These are phyloP conservation scores for Aspergillus quadrilineatus DNA, from an alignment of 2,329 filamentous ascomycete species.

Conservation along the genomic window DNA sequence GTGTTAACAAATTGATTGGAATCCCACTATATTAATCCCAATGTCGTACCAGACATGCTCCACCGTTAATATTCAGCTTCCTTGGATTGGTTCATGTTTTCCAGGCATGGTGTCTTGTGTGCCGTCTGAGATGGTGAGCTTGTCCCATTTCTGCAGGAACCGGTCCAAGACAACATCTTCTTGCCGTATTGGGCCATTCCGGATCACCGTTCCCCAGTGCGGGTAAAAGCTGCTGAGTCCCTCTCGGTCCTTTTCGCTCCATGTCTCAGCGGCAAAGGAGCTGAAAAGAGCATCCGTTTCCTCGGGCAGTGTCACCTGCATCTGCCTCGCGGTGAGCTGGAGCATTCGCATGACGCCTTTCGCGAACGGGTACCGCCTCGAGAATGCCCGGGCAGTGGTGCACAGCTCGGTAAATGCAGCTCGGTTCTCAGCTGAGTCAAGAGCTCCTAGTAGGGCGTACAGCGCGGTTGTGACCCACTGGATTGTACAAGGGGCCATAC, in stretches of 20 bases:
- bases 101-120: neutral
- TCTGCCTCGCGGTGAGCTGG: conserved; percentile 26
- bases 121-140: conserved; percentile 13
- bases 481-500: conserved; percentile 25
- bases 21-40: too few species aligned
- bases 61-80: too few species aligned
- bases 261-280: conserved; percentile 22
- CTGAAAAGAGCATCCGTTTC: conserved; percentile 26
- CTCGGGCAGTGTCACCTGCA: conserved; percentile 22
- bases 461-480: conserved; percentile 29
- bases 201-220: conserved; percentile 19
- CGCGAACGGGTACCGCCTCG: conserved; percentile 27
- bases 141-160: conserved; percentile 32
- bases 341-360: conserved; percentile 31
- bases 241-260: conserved; percentile 17
- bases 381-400: conserved; percentile 23
- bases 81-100: too few species aligned
- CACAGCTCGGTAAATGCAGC: conserved; percentile 30
- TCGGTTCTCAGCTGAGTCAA: conserved; percentile 23
- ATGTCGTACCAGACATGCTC: too few species aligned
- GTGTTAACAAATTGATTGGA: too few species aligned
- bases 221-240: conserved; percentile 30
- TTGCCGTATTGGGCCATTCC: conserved; percentile 6
- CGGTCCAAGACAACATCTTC: conserved; percentile 22
- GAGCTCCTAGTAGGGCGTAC: conserved; percentile 28